phyloP scores from a whole-genome alignment of 768 basidiomycete genomes.

The Pleurotus sapidus region DNA sequence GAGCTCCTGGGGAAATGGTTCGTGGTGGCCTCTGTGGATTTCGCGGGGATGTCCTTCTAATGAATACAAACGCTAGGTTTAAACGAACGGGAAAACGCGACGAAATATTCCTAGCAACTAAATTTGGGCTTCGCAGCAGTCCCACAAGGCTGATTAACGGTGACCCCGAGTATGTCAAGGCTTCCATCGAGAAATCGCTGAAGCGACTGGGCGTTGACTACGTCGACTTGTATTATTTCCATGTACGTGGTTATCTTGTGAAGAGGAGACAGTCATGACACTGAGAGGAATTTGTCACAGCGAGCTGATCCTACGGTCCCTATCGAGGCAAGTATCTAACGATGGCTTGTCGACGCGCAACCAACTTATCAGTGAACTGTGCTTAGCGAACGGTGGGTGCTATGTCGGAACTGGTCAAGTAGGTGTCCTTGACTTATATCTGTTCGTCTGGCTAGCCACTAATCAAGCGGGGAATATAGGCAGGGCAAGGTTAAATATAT shows the following conservation, averaged over 20 bases:
- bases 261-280: not conserved
- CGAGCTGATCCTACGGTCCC: slow-evolving; percentile 40
- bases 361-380: not conserved
- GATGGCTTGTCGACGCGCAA: not conserved
- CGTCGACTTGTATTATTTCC: slow-evolving; percentile 48
- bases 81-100: slow-evolving; percentile 45
- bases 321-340: slow-evolving; percentile 38
- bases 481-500: slow-evolving; percentile 46
- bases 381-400: slow-evolving; percentile 39
- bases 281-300: slow-evolving; percentile 9
- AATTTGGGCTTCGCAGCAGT: slow-evolving; percentile 27
- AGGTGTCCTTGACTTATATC: slow-evolving; percentile 10
- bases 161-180: slow-evolving; percentile 36
- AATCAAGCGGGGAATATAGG: slow-evolving; percentile 9
- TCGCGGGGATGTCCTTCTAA: too few relatives aligned
- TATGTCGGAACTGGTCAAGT: slow-evolving; percentile 54
- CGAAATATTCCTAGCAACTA: slow-evolving; percentile 63
- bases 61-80: slow-evolving; percentile 31
- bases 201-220: slow-evolving; percentile 35
- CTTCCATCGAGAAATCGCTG: slow-evolving; percentile 36
- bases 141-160: slow-evolving; percentile 17
- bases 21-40: not conserved
- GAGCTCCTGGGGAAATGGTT: slow-evolving; percentile 43
- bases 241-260: slow-evolving; percentile 18
- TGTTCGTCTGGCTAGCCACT: not conserved